These are phyloP conservation scores for Starmerella stigmatis DNA, from an alignment of 805 yeast species.

Conservation along the genomic window DNA sequence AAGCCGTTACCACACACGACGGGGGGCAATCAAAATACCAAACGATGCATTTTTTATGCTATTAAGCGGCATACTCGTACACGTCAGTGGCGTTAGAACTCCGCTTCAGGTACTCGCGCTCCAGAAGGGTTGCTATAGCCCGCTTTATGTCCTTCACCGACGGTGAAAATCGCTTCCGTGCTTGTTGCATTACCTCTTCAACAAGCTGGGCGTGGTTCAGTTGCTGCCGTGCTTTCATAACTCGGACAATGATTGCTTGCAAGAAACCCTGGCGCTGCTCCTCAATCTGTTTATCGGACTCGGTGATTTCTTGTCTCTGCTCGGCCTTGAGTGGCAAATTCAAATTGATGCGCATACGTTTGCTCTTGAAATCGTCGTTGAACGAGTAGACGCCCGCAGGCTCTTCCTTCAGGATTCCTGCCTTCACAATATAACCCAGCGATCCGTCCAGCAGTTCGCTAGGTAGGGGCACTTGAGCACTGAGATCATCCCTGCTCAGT, in stretches of 20 bases:
- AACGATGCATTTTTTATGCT: no score
- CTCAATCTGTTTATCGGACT: slow-evolving; percentile 67
- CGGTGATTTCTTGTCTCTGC: slow-evolving; percentile 58
- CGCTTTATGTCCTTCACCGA: slow-evolving; percentile 75
- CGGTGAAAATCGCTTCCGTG: slow-evolving; percentile 74
- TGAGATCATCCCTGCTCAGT: slow-evolving; percentile 50
- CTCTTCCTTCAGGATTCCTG: slow-evolving; percentile 56
- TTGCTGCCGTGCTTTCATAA: slow-evolving; percentile 86
- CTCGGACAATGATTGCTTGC: slow-evolving; percentile 88
- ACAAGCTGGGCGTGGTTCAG: slow-evolving; percentile 70
- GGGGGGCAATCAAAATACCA: no score
- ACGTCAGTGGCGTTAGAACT: slow-evolving; percentile 63
- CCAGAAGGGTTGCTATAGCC: slow-evolving; percentile 75
- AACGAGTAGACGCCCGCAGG: slow-evolving; percentile 56
- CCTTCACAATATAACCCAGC: slow-evolving; percentile 67
- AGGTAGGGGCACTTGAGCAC: slow-evolving; percentile 58
- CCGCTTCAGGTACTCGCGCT: slow-evolving; percentile 74
- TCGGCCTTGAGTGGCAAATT: slow-evolving; percentile 47
- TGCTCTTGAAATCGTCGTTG: slow-evolving; percentile 72
- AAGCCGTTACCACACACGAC: no score
- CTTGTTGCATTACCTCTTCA: slow-evolving; percentile 79
- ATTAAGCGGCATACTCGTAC: slow-evolving; percentile 69
- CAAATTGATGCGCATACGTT: slow-evolving; percentile 74
- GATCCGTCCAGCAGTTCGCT: slow-evolving; percentile 60
- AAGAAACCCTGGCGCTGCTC: slow-evolving; percentile 77